A percentile compares a stretch with the other conserved stretches of the same genome.
Conservation (phyloP, 129 eudicot species). For the Saussurea involucrata region DNA sequence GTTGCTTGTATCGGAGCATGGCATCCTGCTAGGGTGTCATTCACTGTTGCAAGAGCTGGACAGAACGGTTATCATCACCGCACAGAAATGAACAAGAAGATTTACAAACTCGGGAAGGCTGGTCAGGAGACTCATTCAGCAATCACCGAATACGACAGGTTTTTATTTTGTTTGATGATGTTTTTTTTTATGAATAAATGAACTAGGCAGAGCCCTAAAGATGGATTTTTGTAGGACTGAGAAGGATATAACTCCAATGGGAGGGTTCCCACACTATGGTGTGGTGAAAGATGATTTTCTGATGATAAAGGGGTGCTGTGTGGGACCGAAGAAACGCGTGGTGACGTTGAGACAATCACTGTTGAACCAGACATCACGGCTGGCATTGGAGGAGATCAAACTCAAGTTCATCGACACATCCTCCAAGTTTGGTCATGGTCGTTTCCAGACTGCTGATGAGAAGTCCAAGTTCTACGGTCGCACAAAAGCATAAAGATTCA, state of each 20-base stretch:
- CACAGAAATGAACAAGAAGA: conserved; percentile 64
- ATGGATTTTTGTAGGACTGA: conserved; percentile 41
- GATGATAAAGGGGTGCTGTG: conserved; percentile 71
- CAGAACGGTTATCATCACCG: conserved; percentile 66
- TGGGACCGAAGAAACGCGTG: conserved; percentile 68
- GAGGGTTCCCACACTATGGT: conserved; percentile 67
- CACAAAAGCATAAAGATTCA: conserved; percentile 27
- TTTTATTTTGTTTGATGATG: not conserved
- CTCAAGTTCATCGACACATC: conserved; percentile 65
- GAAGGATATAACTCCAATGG: conserved; percentile 68
- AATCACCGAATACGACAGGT: conserved; percentile 57
- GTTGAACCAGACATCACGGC: conserved; percentile 55
- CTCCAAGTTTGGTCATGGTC: conserved; percentile 60
- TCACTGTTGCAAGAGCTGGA: conserved; percentile 70
- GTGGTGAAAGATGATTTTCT: conserved; percentile 60
- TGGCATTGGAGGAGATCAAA: conserved; percentile 62
- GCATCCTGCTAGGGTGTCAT: conserved; percentile 72
- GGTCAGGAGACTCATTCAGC: conserved; percentile 61
- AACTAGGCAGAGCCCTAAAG: not conserved
- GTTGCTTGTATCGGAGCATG: conserved; percentile 72
- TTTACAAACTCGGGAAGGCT: conserved; percentile 54
- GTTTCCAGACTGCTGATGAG: conserved; percentile 57
- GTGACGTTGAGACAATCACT: conserved; percentile 60
- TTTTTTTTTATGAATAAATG: not conserved
- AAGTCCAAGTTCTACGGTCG: conserved; percentile 51